Conservation (phyloP, 2,329 filamentous ascomycete species). For the Arthrobotrys musiformis region DNA sequence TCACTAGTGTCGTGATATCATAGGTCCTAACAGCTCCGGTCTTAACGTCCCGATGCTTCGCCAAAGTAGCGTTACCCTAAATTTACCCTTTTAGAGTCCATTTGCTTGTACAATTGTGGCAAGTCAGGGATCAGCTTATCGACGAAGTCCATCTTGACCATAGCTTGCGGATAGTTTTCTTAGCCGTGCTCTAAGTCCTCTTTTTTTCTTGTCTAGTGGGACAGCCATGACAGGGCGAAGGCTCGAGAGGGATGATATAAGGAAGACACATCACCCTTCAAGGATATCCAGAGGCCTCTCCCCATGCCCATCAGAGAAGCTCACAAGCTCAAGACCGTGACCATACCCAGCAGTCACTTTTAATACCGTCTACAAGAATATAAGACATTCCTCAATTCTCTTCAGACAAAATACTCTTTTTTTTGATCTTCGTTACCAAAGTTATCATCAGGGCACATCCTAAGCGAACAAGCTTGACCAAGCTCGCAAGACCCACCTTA, state of each 20-base stretch:
- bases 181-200: neutral
- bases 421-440: neutral
- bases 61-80: slow-evolving; percentile 6
- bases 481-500: slow-evolving; percentile 4
- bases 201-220: slow-evolving; percentile 13
- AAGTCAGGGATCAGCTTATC: slow-evolving; percentile 45
- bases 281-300: neutral
- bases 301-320: slow-evolving; percentile 13
- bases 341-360: slow-evolving; percentile 1
- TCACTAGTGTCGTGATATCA: slow-evolving; percentile 43
- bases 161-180: slow-evolving; percentile 39
- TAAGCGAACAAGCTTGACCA: slow-evolving; percentile 31
- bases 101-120: slow-evolving; percentile 52
- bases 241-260: slow-evolving; percentile 36
- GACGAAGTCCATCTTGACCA: slow-evolving; percentile 35
- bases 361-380: neutral
- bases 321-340: neutral
- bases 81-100: neutral
- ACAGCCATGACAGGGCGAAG: neutral
- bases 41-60: slow-evolving; percentile 12
- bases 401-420: neutral
- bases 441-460: slow-evolving; percentile 9
- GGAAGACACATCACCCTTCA: slow-evolving; percentile 23
- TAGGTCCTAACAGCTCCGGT: slow-evolving; percentile 4
- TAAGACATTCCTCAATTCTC: neutral